Evolutionary conservation across 2,329 filamentous ascomycete genomes (phyloP), one percentile per base, ranked within the genome.

Genomic region (Diaporthe velutina): DNA sequence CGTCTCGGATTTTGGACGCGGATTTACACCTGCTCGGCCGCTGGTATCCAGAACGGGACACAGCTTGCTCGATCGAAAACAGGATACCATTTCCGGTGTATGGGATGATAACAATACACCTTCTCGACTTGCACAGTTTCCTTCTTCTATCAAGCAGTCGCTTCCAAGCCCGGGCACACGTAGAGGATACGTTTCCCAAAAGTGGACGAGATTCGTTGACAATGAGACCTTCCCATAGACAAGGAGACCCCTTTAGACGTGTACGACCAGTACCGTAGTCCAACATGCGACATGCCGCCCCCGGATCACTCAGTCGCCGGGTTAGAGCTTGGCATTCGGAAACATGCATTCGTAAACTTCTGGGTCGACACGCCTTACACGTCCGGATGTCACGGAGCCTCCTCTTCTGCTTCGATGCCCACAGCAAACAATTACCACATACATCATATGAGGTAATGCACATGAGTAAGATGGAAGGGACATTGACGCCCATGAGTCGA

Each of bases 251-350:
- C 10, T 30, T 50, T 13, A 9, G 45, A 48, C 25, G 28, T 48
- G 38, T 48, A 28, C 25, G 28, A 19, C 25, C 40, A 30, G 25
- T 19, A 50, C 42, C 42, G 38, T n/a, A 22, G 17, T 13, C 33
- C 19, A 52, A n/a, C 61, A 50, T 67, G 61, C 61, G 42, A 67
- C 64, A 38, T 67, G 17, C 45, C 48, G 45, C 30, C 17, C 64
- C 28, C 64, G 64, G 64, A 67, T 67, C 45, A 45, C 9, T 28
- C 30, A 19, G 33, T 52, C 64, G 64, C 64, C 64, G 64, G 64
- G 64, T 67, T 38, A 52, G 64, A 67, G 64, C 42, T 52, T 67
- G 64, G 48, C 30, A 54, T 52, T 45, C 15, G 64, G 64, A 67
- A 67, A 67, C 64, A 40, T 9, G 45, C 45, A 52, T 38, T 52